A percentile compares a stretch with the other conserved stretches of the same genome.
phyloP scores from a whole-genome alignment of 768 basidiomycete species.

The Hypholoma fasciculare region DNA sequence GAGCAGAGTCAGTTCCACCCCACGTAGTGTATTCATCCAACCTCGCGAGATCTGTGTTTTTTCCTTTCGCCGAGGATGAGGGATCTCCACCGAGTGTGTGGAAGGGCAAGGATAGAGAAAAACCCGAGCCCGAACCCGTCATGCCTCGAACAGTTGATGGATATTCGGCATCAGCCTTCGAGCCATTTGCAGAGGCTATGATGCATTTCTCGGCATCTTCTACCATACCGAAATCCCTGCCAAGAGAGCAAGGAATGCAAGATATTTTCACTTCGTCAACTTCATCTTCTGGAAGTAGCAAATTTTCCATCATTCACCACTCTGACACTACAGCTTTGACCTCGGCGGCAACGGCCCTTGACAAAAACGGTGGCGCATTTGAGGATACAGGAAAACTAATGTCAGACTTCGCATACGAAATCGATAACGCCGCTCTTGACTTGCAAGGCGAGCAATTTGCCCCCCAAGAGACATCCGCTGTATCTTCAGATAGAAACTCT shows the following conservation, averaged over 20 bases:
- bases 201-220: not conserved
- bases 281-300: not conserved
- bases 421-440: not conserved
- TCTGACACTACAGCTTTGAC: slow-evolving; percentile 11
- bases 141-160: not conserved
- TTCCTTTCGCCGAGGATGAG: not conserved
- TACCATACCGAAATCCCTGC: not conserved
- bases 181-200: slow-evolving; percentile 1
- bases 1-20: slow-evolving; percentile 19
- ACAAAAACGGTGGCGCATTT: not conserved
- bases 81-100: not conserved
- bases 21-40: slow-evolving; percentile 8
- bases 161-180: slow-evolving; percentile 6
- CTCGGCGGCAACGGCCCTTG: slow-evolving; percentile 1
- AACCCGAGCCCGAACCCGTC: not conserved
- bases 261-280: slow-evolving; percentile 3
- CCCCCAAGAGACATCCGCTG: not conserved
- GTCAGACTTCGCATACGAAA: not conserved
- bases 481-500: not conserved
- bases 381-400: not conserved
- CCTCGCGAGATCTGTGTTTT: not conserved
- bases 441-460: too few species aligned
- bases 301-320: slow-evolving; percentile 4
- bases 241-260: not conserved
- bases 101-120: slow-evolving; percentile 5